Base-by-base conservation (phyloP, 257 asterid species). In the Nicotiana noctiflora region DNA sequence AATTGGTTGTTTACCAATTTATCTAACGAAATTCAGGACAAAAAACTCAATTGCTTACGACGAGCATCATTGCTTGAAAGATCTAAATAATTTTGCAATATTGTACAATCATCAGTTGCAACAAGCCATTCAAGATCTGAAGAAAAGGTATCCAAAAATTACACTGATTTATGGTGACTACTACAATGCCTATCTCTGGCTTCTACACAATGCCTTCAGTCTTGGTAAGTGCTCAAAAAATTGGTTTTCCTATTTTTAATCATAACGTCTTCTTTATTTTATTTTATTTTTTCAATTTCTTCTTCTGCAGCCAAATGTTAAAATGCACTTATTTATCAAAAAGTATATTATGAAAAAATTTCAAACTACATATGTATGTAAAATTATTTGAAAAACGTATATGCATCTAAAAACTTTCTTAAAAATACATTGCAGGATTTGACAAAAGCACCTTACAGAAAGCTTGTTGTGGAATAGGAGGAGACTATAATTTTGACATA, bases 381-480 rank as follows among this genome's bases (percentile, higher is more conserved):
- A 0, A 56, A 17, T 7, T 7, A 2, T 15, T 15, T n/a, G n/a
- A n/a, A 23, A 55, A 3, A 55, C 3, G 3, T n/a, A 5, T 12
- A 29, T 15, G 0, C 51, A 27, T 66, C 17, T 66, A 75, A 40
- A 6, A 23, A 21, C 31, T 75, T 64, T 53, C 25, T 31, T 55
- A 25, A 0, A 55, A 17, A 6, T 51, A 19, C 1, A 25, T 1
- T 80, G n/a, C 75, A 86, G 85, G 81, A 8, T 81, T 82, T 53
- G 79, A 81, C 5, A 53, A 59, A 3, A 65, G 75, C 31, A 64
- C 55, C 19, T 14, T 62, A 9, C 77, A 21, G 18, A 84, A 80
- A 17, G 80, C 85, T 59, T 87, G 85, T 53, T 83, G 88, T 56
- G 88, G 88, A 19, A 56, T 32, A 1, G 88, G 88, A 27, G 87